Evolutionary conservation across 2,329 filamentous ascomycete genomes (phyloP).

Genomic region (Fusarium multiceps): DNA sequence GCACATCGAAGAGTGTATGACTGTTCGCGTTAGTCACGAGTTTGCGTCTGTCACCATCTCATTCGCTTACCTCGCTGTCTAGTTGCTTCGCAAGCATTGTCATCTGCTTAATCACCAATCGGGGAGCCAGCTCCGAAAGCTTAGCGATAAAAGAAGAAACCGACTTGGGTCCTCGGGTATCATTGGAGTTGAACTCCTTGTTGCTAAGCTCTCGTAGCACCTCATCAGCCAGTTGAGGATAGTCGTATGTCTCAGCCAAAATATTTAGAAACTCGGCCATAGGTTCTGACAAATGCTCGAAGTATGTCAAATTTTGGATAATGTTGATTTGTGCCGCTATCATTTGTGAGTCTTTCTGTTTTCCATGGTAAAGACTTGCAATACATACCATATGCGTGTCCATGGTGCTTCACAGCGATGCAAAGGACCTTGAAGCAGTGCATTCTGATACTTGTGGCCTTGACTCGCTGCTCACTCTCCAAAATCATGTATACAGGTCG

Average conservation of each 20-base stretch:
- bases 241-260: conserved; percentile 95
- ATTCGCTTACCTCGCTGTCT: conserved; percentile 81
- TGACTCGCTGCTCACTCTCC: conserved; percentile 92
- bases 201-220: conserved; percentile 93
- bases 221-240: conserved; percentile 93
- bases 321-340: conserved; percentile 95
- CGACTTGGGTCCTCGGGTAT: conserved; percentile 94
- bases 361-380: not conserved
- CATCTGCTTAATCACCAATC: conserved; percentile 97
- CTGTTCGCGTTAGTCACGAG: conserved; percentile 54
- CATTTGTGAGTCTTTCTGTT: conserved; percentile 44
- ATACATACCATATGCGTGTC: conserved; percentile 85
- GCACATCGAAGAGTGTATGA: conserved; percentile 94
- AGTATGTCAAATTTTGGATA: conserved; percentile 97
- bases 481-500: conserved; percentile 92
- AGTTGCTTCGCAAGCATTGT: conserved; percentile 93
- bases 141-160: conserved; percentile 94
- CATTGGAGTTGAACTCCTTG: conserved; percentile 98
- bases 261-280: conserved; percentile 99
- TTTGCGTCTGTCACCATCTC: not conserved
- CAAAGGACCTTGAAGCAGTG: conserved; percentile 97
- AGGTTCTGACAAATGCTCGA: conserved; percentile 97
- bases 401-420: conserved; percentile 96
- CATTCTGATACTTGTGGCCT: conserved; percentile 90
- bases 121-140: conserved; percentile 89